Percentiles rank a stretch among this genome's conserved stretches.
Evolutionary conservation across 371 early-diverging fungal species (phyloP).

Genomic region (Rhizomucor pusillus): DNA sequence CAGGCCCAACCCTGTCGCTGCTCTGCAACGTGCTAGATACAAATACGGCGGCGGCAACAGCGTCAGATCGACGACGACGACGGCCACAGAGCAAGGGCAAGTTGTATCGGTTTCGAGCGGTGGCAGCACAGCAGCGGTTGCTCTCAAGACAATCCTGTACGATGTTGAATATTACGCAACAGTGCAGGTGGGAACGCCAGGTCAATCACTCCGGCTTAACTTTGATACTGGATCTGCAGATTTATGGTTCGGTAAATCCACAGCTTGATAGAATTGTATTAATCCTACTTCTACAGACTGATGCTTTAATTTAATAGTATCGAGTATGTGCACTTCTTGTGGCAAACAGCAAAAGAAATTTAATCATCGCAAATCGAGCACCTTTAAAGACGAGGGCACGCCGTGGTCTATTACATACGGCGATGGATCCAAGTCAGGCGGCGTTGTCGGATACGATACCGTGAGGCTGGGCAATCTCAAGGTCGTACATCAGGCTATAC

Average conservation of each 20-base stretch:
- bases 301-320: no score
- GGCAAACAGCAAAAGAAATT: constrained; percentile 28
- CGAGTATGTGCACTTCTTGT: constrained; percentile 17
- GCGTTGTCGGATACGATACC: constrained; percentile 35
- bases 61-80: no score
- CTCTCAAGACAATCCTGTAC: constrained; percentile 7
- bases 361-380: constrained; percentile 29
- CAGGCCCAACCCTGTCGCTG: constrained; percentile 9
- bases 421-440: constrained; percentile 40
- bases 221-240: constrained; percentile 84
- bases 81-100: neutral
- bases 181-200: constrained; percentile 77
- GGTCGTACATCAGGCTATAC: constrained; percentile 35
- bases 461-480: constrained; percentile 40
- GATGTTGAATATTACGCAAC: constrained; percentile 72
- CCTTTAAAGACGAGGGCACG: constrained; percentile 33
- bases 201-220: constrained; percentile 75
- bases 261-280: no score
- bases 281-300: no score
- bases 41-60: constrained; percentile 5
- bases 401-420: constrained; percentile 44
- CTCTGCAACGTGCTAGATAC: constrained; percentile 9
- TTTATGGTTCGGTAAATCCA: constrained; percentile 20
- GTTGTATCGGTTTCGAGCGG: neutral
- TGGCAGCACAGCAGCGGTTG: neutral